Percentiles rank a stretch among this genome's conserved stretches.
phyloP scores from a whole-genome alignment of 2,329 filamentous ascomycete genomes.

The Pyricularia pennisetigena region DNA sequence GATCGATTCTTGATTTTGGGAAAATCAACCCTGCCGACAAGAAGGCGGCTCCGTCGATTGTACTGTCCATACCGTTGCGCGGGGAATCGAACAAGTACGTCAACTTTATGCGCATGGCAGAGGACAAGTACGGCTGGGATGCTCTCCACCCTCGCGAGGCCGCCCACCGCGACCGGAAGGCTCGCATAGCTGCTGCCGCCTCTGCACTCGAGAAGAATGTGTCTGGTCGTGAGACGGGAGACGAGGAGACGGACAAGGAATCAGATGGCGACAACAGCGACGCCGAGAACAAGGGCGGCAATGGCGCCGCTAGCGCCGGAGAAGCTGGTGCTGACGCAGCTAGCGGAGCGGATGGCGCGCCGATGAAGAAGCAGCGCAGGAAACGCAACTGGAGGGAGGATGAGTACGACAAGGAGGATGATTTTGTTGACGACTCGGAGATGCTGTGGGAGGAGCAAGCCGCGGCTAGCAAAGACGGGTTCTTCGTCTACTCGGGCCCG shows the following conservation, averaged over 20 bases:
- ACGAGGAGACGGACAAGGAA: slow-evolving; percentile 65
- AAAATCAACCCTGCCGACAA: slow-evolving; percentile 50
- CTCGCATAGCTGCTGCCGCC: slow-evolving; percentile 80
- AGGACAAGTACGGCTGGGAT: slow-evolving; percentile 90
- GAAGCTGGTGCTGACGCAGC: slow-evolving; percentile 26
- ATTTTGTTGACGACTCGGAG: slow-evolving; percentile 89
- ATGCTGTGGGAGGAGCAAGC: slow-evolving; percentile 92
- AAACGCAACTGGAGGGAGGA: slow-evolving; percentile 74
- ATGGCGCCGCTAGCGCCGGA: slow-evolving; percentile 20
- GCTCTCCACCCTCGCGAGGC: slow-evolving; percentile 86
- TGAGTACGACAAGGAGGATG: slow-evolving; percentile 75
- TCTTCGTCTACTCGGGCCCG: slow-evolving; percentile 95
- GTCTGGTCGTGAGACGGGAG: slow-evolving; percentile 57
- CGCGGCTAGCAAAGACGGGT: slow-evolving; percentile 87
- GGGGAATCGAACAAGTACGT: slow-evolving; percentile 83
- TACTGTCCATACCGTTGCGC: slow-evolving; percentile 71
- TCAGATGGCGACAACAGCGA: slow-evolving; percentile 74
- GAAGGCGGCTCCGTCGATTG: slow-evolving; percentile 60
- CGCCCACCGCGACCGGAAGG: slow-evolving; percentile 77
- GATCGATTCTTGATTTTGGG: slow-evolving; percentile 53
- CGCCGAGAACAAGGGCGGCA: slow-evolving; percentile 66
- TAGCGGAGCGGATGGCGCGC: slow-evolving; percentile 50
- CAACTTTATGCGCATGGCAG: slow-evolving; percentile 89
- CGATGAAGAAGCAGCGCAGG: slow-evolving; percentile 59
- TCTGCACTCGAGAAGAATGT: slow-evolving; percentile 72